Evolutionary conservation across 208 protist genomes (phyloP).

Genomic region (Leishmania braziliensis): DNA sequence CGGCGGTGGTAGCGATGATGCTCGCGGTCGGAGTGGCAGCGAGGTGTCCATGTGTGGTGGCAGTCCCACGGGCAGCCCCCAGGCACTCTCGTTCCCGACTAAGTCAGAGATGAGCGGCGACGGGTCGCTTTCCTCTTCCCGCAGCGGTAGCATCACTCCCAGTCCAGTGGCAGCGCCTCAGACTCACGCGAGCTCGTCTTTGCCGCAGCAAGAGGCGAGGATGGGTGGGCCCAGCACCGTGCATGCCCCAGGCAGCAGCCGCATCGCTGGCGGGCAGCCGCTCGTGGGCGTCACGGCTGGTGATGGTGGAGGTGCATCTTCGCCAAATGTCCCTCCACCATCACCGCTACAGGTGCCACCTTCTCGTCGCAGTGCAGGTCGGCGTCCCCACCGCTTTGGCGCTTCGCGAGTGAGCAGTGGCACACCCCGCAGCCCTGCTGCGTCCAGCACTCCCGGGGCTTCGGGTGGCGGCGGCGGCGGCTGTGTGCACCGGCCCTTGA

Average conservation of each 20-base stretch:
- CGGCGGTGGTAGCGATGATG: slow-evolving; percentile 1
- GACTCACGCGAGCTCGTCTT: background rate
- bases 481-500: slow-evolving; percentile 6
- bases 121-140: background rate
- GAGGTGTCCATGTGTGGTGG: background rate
- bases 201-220: background rate
- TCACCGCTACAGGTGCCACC: slow-evolving; percentile 2
- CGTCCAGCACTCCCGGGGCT: background rate
- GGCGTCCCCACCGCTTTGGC: slow-evolving; percentile 21
- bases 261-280: slow-evolving; percentile 1
- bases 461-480: background rate
- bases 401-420: background rate
- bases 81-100: background rate
- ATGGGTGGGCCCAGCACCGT: background rate
- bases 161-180: slow-evolving; percentile 4
- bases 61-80: slow-evolving; percentile 3
- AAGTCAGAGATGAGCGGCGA: background rate
- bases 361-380: slow-evolving; percentile 18
- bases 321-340: background rate
- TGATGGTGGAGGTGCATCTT: background rate
- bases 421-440: background rate
- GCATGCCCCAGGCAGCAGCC: background rate
- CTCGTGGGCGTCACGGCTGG: background rate
- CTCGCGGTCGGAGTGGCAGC: slow-evolving; percentile 1
- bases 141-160: slow-evolving; percentile 3